A percentile compares a stretch with the other conserved stretches of the same genome.
These are phyloP conservation scores for Sanguinoderma infundibulare DNA, from an alignment of 1,284 basidiomycete genomes.

Conservation along the genomic window DNA sequence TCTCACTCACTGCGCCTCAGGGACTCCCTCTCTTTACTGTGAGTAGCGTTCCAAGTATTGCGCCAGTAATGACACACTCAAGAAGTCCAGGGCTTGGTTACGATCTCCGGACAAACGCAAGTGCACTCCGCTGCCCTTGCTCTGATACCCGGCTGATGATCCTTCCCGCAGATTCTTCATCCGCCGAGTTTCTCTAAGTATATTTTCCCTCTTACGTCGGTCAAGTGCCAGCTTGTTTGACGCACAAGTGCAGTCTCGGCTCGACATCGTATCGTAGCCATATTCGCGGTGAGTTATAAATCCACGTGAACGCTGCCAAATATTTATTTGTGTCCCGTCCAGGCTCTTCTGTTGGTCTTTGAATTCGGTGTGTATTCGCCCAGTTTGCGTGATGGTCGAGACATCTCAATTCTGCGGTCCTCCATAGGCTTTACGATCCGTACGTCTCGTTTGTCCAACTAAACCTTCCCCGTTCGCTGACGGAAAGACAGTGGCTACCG, in stretches of 20 bases:
- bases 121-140: background rate
- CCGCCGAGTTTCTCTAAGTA: slow-evolving; percentile 10
- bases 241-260: background rate
- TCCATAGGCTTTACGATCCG: background rate
- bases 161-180: background rate
- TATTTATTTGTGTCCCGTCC: too few species aligned
- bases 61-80: background rate
- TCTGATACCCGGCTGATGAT: background rate
- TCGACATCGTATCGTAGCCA: background rate
- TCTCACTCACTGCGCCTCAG: background rate
- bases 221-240: background rate
- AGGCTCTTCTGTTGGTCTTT: background rate
- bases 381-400: background rate
- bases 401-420: background rate
- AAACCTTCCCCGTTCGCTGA: background rate
- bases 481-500: background rate
- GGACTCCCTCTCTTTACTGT: slow-evolving; percentile 1
- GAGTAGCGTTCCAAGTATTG: background rate
- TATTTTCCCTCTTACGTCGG: background rate
- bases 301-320: background rate
- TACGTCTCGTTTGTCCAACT: background rate
- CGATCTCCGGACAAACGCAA: slow-evolving; percentile 7
- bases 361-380: background rate
- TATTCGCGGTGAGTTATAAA: background rate
- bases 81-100: background rate